Conservation (phyloP, 257 asterid genomes). For the Solanum peruvianum region DNA sequence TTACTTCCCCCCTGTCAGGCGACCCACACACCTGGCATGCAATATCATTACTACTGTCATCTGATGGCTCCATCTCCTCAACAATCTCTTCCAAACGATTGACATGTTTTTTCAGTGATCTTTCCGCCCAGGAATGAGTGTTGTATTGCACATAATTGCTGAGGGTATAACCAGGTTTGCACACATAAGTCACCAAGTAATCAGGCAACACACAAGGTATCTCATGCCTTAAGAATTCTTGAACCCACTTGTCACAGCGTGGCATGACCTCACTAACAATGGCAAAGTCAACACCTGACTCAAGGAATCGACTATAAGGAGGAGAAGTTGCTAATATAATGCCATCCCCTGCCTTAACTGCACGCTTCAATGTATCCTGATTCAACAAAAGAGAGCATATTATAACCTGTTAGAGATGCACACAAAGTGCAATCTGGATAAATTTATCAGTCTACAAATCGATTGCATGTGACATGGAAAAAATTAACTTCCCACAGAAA, state of each 20-base stretch:
- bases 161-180: conserved; percentile 80
- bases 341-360: conserved; percentile 87
- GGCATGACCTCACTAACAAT: conserved; percentile 73
- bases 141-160: conserved; percentile 78
- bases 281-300: conserved; percentile 68
- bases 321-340: conserved; percentile 83
- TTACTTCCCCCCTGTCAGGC: conserved; percentile 53
- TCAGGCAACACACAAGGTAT: conserved; percentile 79
- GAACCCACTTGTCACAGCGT: conserved; percentile 78
- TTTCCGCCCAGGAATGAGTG: conserved; percentile 77
- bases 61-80: conserved; percentile 27
- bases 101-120: conserved; percentile 29
- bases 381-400: neutral
- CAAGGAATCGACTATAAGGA: conserved; percentile 75
- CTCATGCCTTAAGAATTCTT: conserved; percentile 62
- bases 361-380: conserved; percentile 95
- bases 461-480: neutral
- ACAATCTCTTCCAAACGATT: conserved; percentile 29
- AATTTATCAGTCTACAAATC: neutral
- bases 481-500: neutral
- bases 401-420: neutral
- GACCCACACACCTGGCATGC: conserved; percentile 3
- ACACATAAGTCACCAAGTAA: conserved; percentile 79
- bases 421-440: neutral
- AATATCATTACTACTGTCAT: conserved; percentile 13